Base-by-base conservation (phyloP, 768 basidiomycete species). In the Floccularia luteovirens region DNA sequence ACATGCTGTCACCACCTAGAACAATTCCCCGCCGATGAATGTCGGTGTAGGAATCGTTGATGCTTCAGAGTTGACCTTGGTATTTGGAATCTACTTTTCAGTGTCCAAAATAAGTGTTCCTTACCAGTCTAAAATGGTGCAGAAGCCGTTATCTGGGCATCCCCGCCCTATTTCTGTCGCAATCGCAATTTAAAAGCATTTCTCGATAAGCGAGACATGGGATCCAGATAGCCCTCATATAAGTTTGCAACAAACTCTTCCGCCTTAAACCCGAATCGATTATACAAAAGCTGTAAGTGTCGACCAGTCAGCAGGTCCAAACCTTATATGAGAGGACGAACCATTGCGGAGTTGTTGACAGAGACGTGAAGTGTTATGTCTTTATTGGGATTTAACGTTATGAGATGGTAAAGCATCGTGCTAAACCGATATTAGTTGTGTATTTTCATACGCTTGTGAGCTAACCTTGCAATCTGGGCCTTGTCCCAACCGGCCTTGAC, bases 341-440 rank as follows among this genome's bases (percentile, higher is more conserved):
- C 83, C 82, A 87, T 83, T 14, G 87, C 88, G 4, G 85, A 75
- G 49, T 75, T 90, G 50, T 84, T 86, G 19, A 75, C 77, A 14
- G 88, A 89, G 13, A 90, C 88, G 49, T 90, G 88, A 19, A 90
- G 69, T 0, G 79, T 87, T 43, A 90, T 82, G 43, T 90, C 88
- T 51, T 75, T 79, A 49, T 74, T 66, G 1, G 84, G 83, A 53
- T 87, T 85, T 46, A 78, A 66, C 36, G 57, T 63, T 36, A 89
- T 80, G 27, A 90, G 69, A 58, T 84, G 80, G 55, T 82, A 85
- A 33, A 90, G 62, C 82, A 90, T 87, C 17, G 72, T 72, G 51
- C 87, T 88, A 43, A 28, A 28, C 17, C 28, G 16, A n/a, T 14
- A 20, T 33, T 14, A 28, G 21, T 19, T 11, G 12, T 24, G n/a